Evolutionary conservation across 345 rosid species (phyloP).

Genomic region (Euphorbia peplus): DNA sequence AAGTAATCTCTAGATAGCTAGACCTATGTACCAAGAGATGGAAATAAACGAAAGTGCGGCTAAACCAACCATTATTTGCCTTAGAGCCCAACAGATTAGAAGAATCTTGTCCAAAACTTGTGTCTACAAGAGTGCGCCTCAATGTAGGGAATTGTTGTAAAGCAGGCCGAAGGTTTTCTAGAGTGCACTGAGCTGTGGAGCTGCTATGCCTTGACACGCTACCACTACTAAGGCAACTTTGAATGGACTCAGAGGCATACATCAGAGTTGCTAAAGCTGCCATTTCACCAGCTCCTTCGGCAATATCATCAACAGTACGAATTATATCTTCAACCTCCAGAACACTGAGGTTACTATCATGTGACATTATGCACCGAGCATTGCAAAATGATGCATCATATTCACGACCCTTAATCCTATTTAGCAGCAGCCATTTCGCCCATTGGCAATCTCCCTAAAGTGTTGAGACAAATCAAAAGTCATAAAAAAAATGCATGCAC

Average conservation of each 20-base stretch:
- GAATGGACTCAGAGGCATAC: constrained; percentile 72
- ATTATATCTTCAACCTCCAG: constrained; percentile 60
- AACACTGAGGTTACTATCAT: constrained; percentile 44
- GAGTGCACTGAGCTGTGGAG: constrained; percentile 80
- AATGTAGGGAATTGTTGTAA: constrained; percentile 82
- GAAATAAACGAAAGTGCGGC: constrained; percentile 18
- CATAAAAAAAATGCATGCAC: constrained; percentile 8
- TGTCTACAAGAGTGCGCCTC: constrained; percentile 76
- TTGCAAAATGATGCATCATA: constrained; percentile 95
- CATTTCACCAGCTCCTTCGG: constrained; percentile 93
- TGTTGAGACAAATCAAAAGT: constrained; percentile 20
- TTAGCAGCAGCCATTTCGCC: constrained; percentile 93
- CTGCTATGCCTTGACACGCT: constrained; percentile 72
- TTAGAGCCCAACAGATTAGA: constrained; percentile 47
- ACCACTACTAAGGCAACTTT: constrained; percentile 67
- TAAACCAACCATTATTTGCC: constrained; percentile 59
- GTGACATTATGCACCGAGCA: constrained; percentile 71
- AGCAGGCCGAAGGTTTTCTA: constrained; percentile 78
- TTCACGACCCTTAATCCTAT: constrained; percentile 78
- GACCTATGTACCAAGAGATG: neutral
- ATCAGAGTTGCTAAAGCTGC: constrained; percentile 97
- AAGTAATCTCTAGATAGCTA: neutral
- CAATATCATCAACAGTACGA: constrained; percentile 87
- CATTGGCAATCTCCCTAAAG: constrained; percentile 91
- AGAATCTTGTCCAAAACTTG: constrained; percentile 69